These are phyloP conservation scores for Phytophthora kernoviae DNA, from an alignment of 352 stramenopile species.

Conservation along the genomic window DNA sequence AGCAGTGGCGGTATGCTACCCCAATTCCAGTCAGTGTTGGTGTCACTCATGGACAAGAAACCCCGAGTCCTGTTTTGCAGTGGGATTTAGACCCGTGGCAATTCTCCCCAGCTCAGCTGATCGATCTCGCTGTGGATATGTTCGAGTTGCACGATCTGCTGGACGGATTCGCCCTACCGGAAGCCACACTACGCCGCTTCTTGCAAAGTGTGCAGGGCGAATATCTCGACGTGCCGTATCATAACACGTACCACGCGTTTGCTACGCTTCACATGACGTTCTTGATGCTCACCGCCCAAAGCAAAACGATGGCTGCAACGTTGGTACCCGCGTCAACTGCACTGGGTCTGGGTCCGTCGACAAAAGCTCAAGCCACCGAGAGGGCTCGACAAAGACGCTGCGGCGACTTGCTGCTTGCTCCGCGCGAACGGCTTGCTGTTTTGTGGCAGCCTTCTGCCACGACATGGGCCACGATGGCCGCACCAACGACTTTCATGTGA, in stretches of 20 bases:
- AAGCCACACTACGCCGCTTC: constrained; percentile 69
- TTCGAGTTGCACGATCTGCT: constrained; percentile 74
- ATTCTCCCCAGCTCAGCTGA: constrained; percentile 61
- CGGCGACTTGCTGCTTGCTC: constrained; percentile 47
- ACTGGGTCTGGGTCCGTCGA: constrained; percentile 18
- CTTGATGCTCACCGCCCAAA: constrained; percentile 65
- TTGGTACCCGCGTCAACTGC: constrained; percentile 25
- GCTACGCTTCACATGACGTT: constrained; percentile 85
- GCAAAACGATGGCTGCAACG: constrained; percentile 31
- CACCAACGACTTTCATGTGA: constrained; percentile 91
- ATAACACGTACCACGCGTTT: constrained; percentile 89
- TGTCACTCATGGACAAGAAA: constrained; percentile 10
- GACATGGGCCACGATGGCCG: constrained; percentile 90
- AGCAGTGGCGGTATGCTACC: constrained; percentile 25
- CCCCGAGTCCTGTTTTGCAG: constrained; percentile 23
- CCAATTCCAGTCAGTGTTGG: constrained; percentile 19
- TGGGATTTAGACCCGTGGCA: constrained; percentile 75
- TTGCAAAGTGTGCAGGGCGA: constrained; percentile 66
- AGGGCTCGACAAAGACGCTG: constrained; percentile 30
- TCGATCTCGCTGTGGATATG: constrained; percentile 74
- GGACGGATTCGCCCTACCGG: constrained; percentile 56
- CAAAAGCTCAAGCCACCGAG: constrained; percentile 26
- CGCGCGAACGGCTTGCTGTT: constrained; percentile 68
- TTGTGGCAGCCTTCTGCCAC: constrained; percentile 84
- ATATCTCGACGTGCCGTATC: constrained; percentile 86